A percentile compares a stretch with the other conserved stretches of the same genome.
phyloP scores from a whole-genome alignment of 345 rosid species.

The Eucalyptus polyanthemos region DNA sequence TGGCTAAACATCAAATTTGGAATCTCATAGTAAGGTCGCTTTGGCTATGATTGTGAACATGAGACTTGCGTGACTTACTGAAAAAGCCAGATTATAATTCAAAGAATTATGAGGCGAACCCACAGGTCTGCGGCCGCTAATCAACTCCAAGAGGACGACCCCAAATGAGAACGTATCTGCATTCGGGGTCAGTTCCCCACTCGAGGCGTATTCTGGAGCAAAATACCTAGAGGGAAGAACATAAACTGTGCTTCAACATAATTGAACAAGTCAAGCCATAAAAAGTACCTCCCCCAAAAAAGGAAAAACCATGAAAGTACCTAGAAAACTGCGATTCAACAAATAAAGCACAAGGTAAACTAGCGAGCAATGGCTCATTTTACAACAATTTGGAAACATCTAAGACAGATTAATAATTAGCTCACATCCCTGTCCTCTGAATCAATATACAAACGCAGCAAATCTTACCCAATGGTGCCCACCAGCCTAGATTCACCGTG shows the following conservation, averaged over 20 bases:
- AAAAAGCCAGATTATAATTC: constrained; percentile 87
- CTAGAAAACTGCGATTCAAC: too few relatives aligned
- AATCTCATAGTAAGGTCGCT: too few relatives aligned
- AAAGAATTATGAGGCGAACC: constrained; percentile 37
- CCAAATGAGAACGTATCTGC: constrained; percentile 79
- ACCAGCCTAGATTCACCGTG: constrained; percentile 34
- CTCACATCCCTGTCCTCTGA: background rate
- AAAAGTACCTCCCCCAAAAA: too few relatives aligned
- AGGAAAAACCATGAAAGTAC: too few relatives aligned
- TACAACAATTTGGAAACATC: background rate
- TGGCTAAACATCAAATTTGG: too few relatives aligned
- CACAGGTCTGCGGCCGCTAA: constrained; percentile 79
- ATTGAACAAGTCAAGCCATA: background rate
- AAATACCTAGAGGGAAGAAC: constrained; percentile 30
- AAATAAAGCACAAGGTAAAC: background rate
- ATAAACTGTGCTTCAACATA: background rate
- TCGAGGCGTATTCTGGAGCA: constrained; percentile 82
- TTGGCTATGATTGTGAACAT: background rate
- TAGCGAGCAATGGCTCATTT: background rate
- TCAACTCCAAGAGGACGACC: constrained; percentile 80
- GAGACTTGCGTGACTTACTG: constrained; percentile 28
- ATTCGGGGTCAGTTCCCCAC: constrained; percentile 67
- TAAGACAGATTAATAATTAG: background rate
- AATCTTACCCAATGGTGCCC: constrained; percentile 84
- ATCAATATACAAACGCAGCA: background rate